Percentiles rank a stretch among this genome's conserved stretches.
Conservation (phyloP, 2,329 filamentous ascomycete species). For the Magnaporthales sp. region DNA sequence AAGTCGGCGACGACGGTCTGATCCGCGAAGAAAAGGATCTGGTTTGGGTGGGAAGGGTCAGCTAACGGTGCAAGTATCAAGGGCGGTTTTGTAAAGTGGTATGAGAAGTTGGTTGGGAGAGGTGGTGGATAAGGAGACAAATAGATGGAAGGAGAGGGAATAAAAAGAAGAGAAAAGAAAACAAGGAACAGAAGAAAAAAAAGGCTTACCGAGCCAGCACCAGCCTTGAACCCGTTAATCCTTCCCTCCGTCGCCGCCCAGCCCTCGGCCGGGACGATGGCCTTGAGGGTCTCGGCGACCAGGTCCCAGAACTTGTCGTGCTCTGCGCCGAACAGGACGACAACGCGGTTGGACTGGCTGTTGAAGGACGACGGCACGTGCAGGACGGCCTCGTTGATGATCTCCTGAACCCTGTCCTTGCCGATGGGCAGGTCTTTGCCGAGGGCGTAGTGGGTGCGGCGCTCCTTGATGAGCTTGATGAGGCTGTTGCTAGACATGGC, state of each 20-base stretch:
- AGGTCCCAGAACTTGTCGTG: conserved; percentile 86
- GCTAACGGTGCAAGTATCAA: not conserved
- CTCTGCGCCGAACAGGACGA: conserved; percentile 72
- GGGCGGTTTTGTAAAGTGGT: no score
- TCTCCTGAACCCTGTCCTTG: conserved; percentile 51
- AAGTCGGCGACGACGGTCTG: conserved; percentile 54
- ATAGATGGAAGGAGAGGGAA: no score
- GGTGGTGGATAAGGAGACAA: no score
- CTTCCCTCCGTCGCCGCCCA: conserved; percentile 44
- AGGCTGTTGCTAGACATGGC: conserved; percentile 41
- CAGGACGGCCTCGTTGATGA: conserved; percentile 55
- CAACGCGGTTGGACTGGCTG: conserved; percentile 70
- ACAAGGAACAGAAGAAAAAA: no score
- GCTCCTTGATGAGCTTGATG: conserved; percentile 56
- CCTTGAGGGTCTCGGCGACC: conserved; percentile 53
- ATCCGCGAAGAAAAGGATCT: conserved; percentile 84
- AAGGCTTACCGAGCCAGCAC: conserved; percentile 63
- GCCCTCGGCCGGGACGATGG: conserved; percentile 55
- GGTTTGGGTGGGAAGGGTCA: not conserved
- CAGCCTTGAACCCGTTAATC: conserved; percentile 54
- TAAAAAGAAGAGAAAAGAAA: conserved; percentile 54
- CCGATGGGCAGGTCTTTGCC: conserved; percentile 53
- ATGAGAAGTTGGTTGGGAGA: not conserved
- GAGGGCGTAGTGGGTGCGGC: conserved; percentile 62
- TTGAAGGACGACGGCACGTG: conserved; percentile 80